Conservation (phyloP, 768 basidiomycete species). For the Russula earlei region DNA sequence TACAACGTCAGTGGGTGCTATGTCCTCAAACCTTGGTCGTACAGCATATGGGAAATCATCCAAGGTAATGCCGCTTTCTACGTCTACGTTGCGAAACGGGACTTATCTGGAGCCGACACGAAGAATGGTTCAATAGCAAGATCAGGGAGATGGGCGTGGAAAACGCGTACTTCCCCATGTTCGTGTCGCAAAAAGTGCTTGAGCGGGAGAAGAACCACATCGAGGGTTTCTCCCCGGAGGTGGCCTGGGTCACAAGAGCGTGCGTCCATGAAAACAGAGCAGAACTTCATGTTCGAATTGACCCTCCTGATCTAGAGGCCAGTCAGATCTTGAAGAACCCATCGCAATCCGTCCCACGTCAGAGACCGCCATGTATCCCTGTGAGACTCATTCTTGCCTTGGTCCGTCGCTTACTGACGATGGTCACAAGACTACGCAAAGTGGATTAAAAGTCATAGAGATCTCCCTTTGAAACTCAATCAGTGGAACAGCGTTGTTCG, state of each 20-base stretch:
- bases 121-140: constrained; percentile 86
- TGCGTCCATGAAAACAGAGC: constrained; percentile 33
- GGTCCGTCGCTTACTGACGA: background rate
- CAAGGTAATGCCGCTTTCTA: constrained; percentile 50
- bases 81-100: background rate
- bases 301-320: constrained; percentile 45
- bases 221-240: constrained; percentile 98
- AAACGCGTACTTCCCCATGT: constrained; percentile 99
- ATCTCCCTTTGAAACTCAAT: constrained; percentile 93
- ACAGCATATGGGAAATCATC: constrained; percentile 93
- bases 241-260: constrained; percentile 99
- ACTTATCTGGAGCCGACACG: background rate
- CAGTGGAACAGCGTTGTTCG: constrained; percentile 99
- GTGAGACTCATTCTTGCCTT: constrained; percentile 36
- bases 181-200: constrained; percentile 83
- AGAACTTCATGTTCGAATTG: background rate
- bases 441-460: constrained; percentile 97
- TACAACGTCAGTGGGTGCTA: constrained; percentile 99
- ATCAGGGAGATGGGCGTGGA: constrained; percentile 95
- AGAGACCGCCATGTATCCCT: constrained; percentile 99
- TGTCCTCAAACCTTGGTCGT: constrained; percentile 96
- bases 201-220: constrained; percentile 98
- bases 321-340: constrained; percentile 90
- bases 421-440: constrained; percentile 77
- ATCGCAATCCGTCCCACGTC: constrained; percentile 98